These are phyloP conservation scores for Fremontodendron californicum DNA, from an alignment of 345 rosid species.

Conservation along the genomic window DNA sequence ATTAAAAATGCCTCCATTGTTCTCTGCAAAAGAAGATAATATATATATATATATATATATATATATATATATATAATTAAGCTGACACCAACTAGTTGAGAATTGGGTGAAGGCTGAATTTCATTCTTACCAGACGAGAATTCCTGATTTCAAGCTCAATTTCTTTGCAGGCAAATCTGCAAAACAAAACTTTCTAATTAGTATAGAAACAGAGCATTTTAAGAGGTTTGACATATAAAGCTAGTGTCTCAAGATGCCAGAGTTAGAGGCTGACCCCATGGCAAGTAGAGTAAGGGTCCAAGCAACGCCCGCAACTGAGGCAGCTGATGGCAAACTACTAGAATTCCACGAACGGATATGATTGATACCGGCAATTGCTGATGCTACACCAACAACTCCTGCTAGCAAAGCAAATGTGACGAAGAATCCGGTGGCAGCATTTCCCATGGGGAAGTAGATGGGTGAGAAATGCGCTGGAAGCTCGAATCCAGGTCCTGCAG, in stretches of 20 bases:
- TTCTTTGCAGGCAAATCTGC: slow-evolving; percentile 85
- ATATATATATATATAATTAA: too few relatives aligned
- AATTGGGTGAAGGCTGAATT: background rate
- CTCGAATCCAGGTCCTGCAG: slow-evolving; percentile 55
- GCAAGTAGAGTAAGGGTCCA: slow-evolving; percentile 86
- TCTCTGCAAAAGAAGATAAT: slow-evolving; percentile 46
- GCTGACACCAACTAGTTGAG: background rate
- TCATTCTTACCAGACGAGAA: slow-evolving; percentile 61
- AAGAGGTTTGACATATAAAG: background rate
- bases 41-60: too few relatives aligned
- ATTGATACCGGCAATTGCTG: slow-evolving; percentile 57
- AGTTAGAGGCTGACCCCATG: slow-evolving; percentile 46
- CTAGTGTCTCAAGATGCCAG: background rate
- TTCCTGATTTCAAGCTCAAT: slow-evolving; percentile 64
- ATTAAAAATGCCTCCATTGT: slow-evolving; percentile 93
- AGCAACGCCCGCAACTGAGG: slow-evolving; percentile 63
- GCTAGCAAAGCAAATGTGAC: slow-evolving; percentile 74
- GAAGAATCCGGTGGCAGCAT: slow-evolving; percentile 92
- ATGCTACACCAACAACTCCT: slow-evolving; percentile 81
- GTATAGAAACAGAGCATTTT: background rate
- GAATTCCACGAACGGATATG: slow-evolving; percentile 56
- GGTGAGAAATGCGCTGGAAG: slow-evolving; percentile 95
- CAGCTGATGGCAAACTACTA: slow-evolving; percentile 66
- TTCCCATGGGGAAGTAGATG: slow-evolving; percentile 87
- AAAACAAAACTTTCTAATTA: slow-evolving; percentile 7